Conservation (phyloP, 2,329 filamentous ascomycete species). For the Paecilomyces sp. region DNA sequence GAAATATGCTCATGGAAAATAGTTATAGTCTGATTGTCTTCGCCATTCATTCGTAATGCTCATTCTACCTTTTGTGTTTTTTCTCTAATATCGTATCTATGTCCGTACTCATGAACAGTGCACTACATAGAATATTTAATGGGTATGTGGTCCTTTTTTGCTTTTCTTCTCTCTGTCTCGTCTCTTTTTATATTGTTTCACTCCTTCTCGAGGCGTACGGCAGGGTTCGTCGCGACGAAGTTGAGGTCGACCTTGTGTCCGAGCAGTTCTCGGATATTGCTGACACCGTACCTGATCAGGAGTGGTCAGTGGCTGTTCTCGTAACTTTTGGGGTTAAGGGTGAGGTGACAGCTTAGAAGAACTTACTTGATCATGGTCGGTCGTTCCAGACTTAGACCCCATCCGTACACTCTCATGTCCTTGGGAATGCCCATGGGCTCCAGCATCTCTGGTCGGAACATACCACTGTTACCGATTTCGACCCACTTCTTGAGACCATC, state of each 20-base stretch:
- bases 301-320: constrained; percentile 5
- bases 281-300: constrained; percentile 55
- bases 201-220: constrained; percentile 81
- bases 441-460: constrained; percentile 98
- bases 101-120: neutral
- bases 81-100: neutral
- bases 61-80: neutral
- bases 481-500: constrained; percentile 83
- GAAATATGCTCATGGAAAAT: too few species aligned
- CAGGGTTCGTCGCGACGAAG: constrained; percentile 87
- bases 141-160: constrained; percentile 1
- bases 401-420: constrained; percentile 90
- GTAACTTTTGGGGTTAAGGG: neutral
- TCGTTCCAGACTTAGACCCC: constrained; percentile 83
- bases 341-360: constrained; percentile 6
- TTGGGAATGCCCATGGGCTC: constrained; percentile 89
- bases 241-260: constrained; percentile 92
- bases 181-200: constrained; percentile 35
- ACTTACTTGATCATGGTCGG: constrained; percentile 95
- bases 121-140: neutral
- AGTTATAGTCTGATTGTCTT: neutral
- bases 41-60: neutral
- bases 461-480: constrained; percentile 95
- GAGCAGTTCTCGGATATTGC: constrained; percentile 84
- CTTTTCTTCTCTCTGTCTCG: constrained; percentile 12